These are phyloP conservation scores for Anthoceros angustus DNA, from an alignment of 225 moss, liverwort and hornwort species.

Conservation along the genomic window DNA sequence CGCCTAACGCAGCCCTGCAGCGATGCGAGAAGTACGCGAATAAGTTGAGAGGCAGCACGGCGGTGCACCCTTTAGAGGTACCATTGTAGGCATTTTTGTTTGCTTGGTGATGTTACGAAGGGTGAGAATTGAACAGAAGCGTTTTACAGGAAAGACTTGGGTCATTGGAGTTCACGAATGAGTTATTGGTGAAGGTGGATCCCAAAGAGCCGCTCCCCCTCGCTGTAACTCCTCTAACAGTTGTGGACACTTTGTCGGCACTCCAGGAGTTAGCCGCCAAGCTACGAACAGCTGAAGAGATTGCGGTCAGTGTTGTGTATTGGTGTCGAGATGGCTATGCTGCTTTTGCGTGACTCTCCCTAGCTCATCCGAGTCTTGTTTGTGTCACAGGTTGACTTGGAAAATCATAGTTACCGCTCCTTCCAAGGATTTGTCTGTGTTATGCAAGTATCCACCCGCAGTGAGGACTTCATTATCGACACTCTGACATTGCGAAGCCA, in stretches of 20 bases:
- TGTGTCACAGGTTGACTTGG: constrained; percentile 67
- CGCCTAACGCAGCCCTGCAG: constrained; percentile 13
- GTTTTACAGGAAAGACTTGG: constrained; percentile 46
- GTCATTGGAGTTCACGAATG: constrained; percentile 47
- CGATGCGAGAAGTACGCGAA: constrained; percentile 39
- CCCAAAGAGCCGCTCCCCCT: constrained; percentile 39
- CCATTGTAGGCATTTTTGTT: constrained; percentile 3
- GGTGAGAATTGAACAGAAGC: not conserved
- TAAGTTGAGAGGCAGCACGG: constrained; percentile 30
- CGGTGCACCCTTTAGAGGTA: constrained; percentile 72
- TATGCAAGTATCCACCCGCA: constrained; percentile 90
- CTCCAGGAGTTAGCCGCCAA: constrained; percentile 61
- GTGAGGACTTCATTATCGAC: constrained; percentile 89
- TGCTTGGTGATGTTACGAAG: not conserved
- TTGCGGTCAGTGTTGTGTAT: constrained; percentile 49
- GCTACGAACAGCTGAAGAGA: constrained; percentile 58
- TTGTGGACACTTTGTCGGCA: constrained; percentile 40
- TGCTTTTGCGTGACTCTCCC: not conserved
- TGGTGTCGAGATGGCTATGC: not conserved
- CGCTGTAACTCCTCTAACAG: constrained; percentile 47
- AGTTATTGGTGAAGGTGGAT: constrained; percentile 33
- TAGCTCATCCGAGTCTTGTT: not conserved
- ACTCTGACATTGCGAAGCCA: constrained; percentile 74
- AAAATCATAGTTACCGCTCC: constrained; percentile 91
- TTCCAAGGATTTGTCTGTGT: constrained; percentile 98